Evolutionary conservation across 176 grass and related monocot genomes (phyloP).

Genomic region (Poa pratensis): DNA sequence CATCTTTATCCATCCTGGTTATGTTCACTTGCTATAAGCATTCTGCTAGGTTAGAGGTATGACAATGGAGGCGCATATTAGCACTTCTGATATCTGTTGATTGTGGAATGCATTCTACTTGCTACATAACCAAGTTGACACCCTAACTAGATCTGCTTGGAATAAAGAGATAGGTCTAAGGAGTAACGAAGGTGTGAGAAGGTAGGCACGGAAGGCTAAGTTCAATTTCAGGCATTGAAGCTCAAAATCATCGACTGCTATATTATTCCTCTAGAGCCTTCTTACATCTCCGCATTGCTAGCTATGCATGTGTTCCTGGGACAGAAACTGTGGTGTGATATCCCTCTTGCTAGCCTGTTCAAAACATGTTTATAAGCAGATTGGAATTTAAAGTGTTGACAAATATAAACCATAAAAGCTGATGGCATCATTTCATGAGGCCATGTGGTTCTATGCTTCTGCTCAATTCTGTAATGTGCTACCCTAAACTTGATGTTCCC

Average conservation of each 20-base stretch:
- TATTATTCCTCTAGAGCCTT: neutral
- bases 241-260: neutral
- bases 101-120: neutral
- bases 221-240: neutral
- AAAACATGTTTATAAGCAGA: neutral
- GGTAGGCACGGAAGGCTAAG: neutral
- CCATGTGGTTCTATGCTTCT: neutral
- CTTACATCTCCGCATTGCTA: neutral
- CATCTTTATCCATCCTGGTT: conserved; percentile 22
- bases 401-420: conserved; percentile 23
- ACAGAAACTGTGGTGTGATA: conserved; percentile 4
- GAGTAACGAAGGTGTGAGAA: neutral
- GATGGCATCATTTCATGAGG: neutral
- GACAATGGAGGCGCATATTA: neutral
- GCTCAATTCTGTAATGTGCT: conserved; percentile 3
- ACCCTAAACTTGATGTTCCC: conserved; percentile 17
- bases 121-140: neutral
- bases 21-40: neutral
- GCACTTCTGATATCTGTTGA: conserved; percentile 6
- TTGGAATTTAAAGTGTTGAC: neutral
- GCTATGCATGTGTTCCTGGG: conserved; percentile 2
- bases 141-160: neutral
- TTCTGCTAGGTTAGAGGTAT: conserved; percentile 24
- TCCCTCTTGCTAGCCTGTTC: neutral
- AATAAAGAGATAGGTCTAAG: neutral